Evolutionary conservation across 805 yeast genomes (phyloP), one percentile per base, ranked within the genome.

Genomic region (Candida montana): DNA sequence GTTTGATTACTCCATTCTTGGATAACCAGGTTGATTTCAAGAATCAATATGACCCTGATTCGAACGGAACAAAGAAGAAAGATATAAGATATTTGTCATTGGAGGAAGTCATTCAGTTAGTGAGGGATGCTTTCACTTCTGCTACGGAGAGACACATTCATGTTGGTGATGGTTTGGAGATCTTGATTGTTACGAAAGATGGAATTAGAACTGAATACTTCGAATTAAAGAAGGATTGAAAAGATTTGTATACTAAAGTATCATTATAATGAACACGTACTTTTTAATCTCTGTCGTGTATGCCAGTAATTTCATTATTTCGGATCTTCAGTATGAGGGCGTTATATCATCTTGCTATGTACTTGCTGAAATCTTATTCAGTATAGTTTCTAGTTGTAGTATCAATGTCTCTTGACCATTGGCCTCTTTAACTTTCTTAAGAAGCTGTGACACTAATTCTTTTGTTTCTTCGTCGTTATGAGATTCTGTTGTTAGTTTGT

Each of bases 111-210:
- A 69, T 93, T 56, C 75, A 80, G 53, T 69, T 93, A 49, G 97
- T 93, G 30, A 82, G 80, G 62, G 99, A 93, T 65, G 95, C 99
- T 6, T 93, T 93, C 61, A 73, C 88, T 18, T 88, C 96, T 8
- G 99, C 96, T 17, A 91, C 98, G 16, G 99, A 93, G 68, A 84
- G 99, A 74, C 98, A 93, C 65, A 93, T 93, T 54, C 95, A 90
- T 53, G 98, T 93, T 40, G 99, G 99, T 70, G 99, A 93, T 69
- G 95, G 93, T 6, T 74, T 93, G 49, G 96, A 93, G 64, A 82
- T 93, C 37, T 69, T 84, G 50, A 85, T 93, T 53, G 90, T 91
- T 45, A 88, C 97, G 12, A 90, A 89, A 61, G 96, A 89, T 19
- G 99, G 99, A 39, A 86, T 88, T 37, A 76, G 82, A 67, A 80